Conservation (phyloP, 768 basidiomycete genomes). For the Auriculariales sp. region DNA sequence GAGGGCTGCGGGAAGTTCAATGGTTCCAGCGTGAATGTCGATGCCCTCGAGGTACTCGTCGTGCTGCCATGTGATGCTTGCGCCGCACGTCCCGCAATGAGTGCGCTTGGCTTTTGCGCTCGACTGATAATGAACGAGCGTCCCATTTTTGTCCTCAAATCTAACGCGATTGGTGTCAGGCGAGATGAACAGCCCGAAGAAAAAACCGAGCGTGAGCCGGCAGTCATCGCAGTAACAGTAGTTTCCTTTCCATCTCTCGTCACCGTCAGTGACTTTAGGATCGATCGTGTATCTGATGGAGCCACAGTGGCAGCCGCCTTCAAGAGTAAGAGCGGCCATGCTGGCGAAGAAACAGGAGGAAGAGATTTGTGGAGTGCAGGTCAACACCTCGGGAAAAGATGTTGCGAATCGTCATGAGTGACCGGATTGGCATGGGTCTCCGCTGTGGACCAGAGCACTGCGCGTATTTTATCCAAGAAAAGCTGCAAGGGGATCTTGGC, state of each 20-base stretch:
- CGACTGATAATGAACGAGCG: background rate
- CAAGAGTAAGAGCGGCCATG: background rate
- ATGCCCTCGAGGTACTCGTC: background rate
- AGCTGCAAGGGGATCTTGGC: too few species aligned
- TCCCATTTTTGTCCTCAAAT: background rate
- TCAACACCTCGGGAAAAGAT: too few species aligned
- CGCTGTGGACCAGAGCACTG: too few species aligned
- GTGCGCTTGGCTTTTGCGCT: background rate
- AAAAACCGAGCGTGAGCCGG: background rate
- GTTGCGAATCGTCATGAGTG: too few species aligned
- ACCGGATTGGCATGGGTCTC: too few species aligned
- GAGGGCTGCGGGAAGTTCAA: background rate
- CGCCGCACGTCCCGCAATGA: background rate
- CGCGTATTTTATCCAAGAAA: too few species aligned
- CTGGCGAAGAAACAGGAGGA: too few species aligned
- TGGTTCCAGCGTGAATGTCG: background rate
- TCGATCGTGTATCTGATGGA: background rate
- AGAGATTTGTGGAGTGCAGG: too few species aligned
- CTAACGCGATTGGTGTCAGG: background rate
- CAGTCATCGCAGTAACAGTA: constrained; percentile 1
- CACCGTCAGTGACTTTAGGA: background rate
- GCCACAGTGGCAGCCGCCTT: background rate
- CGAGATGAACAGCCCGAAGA: background rate
- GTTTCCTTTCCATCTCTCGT: background rate
- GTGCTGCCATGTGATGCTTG: background rate